phyloP scores from a whole-genome alignment of 805 yeast species.

The Candida maris region DNA sequence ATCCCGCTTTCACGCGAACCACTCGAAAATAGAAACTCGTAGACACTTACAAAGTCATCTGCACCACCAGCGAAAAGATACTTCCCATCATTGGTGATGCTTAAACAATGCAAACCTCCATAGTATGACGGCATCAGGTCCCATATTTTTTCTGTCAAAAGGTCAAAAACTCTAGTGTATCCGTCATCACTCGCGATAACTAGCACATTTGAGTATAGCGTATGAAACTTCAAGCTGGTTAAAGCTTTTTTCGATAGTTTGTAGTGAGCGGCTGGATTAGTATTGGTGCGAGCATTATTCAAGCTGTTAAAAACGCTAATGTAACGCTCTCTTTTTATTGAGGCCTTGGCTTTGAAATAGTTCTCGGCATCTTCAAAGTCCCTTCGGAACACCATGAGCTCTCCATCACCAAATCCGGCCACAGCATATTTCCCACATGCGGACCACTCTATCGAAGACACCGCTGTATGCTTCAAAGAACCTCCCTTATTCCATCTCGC shows the following conservation, averaged over 20 bases:
- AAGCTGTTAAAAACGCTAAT: conserved; percentile 29
- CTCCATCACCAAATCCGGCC: conserved; percentile 65
- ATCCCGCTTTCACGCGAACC: conserved; percentile 14
- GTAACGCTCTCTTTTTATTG: conserved; percentile 30
- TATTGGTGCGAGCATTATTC: conserved; percentile 1
- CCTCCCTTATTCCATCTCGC: conserved; percentile 52
- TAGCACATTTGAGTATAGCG: conserved; percentile 37
- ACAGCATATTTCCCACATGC: conserved; percentile 43
- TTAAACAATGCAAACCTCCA: conserved; percentile 55
- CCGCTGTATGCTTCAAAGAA: conserved; percentile 39
- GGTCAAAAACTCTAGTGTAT: conserved; percentile 52
- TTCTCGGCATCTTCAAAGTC: conserved; percentile 44
- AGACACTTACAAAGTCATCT: conserved; percentile 47
- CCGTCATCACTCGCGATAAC: conserved; percentile 68
- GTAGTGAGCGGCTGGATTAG: conserved; percentile 56
- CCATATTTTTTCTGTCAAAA: conserved; percentile 38
- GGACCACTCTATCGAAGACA: conserved; percentile 46
- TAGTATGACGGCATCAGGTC: conserved; percentile 64
- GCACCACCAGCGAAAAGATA: conserved; percentile 51
- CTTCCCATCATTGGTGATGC: conserved; percentile 46
- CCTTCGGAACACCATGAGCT: conserved; percentile 48
- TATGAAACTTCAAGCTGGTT: conserved; percentile 43
- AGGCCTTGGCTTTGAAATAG: conserved; percentile 15
- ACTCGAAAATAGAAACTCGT: conserved; percentile 29
- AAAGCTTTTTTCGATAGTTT: conserved; percentile 58